Evolutionary conservation across 805 yeast genomes (phyloP).

Genomic region (Myxozyma udenii): DNA sequence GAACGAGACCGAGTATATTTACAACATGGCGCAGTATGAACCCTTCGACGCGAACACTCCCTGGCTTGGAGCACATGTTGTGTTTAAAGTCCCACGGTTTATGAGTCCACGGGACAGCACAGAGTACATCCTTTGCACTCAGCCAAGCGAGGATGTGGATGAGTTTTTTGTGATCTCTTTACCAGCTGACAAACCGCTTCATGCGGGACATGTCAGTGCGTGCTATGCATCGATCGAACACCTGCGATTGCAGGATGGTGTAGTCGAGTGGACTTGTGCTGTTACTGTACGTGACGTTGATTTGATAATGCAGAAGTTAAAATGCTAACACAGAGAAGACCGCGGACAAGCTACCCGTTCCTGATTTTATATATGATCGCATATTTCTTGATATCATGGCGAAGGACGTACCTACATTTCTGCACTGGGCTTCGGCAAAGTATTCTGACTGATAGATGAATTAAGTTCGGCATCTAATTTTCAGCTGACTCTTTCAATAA

Average conservation of each 20-base stretch:
- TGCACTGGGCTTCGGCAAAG: constrained; percentile 34
- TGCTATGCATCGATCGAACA: constrained; percentile 40
- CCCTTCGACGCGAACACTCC: no score
- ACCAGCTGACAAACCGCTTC: constrained; percentile 35
- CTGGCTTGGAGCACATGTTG: no score
- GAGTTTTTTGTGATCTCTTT: constrained; percentile 41
- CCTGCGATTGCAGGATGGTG: constrained; percentile 30
- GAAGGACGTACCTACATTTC: constrained; percentile 39
- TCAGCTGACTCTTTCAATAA: no score
- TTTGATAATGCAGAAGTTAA: not conserved
- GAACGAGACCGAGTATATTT: constrained; percentile 41
- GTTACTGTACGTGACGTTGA: constrained; percentile 32
- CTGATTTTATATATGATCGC: constrained; percentile 40
- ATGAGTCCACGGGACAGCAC: constrained; percentile 39
- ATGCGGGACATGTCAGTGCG: constrained; percentile 33
- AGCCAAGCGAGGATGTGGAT: no score
- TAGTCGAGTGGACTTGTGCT: constrained; percentile 43
- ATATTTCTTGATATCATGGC: constrained; percentile 37
- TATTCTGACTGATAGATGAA: no score
- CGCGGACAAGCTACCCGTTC: constrained; percentile 43
- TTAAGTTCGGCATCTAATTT: no score
- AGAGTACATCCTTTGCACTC: constrained; percentile 38
- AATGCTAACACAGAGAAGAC: constrained; percentile 32
- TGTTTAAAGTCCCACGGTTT: constrained; percentile 40
- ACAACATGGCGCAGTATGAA: no score